Base-by-base conservation (phyloP, 2,329 filamentous ascomycete species). In the Colletotrichum sojae region DNA sequence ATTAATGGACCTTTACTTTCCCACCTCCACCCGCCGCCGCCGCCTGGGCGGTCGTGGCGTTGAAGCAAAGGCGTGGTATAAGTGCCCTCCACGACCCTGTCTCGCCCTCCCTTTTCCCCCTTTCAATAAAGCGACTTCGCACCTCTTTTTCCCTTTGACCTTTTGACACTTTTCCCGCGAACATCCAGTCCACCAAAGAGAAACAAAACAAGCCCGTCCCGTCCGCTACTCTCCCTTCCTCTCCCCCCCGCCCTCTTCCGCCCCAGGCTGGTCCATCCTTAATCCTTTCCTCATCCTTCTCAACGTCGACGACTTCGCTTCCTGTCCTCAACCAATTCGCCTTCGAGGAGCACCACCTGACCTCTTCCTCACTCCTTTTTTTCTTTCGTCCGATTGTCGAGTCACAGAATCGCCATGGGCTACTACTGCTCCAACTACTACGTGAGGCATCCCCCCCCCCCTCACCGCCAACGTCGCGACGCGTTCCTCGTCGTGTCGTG, bases 391-490 rank as follows among this genome's bases (percentile, higher is more conserved):
- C 43, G 43, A 49, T 22, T 40, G 39, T 3, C 27, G 4, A 6
- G 20, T n/a, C 27, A 36, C 31, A 22, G 25, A 16, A 20, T 64
- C 66, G 73, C 62, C 18, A 77, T 77, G 73, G 71, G 71, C 72
- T 77, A 73, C 69, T 77, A 77, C 62, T 78, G 76, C 71, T 77
- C 77, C 53, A 78, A 78, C 71, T 78, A 76, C 70, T 78, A 78
- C 64, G 77, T 78, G 68, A 22, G 73, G 31, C 31, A 36, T 36
- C 0, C 31, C 31, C 31, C 9, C 8, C 27, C 8, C 2, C 27
- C 27, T 31, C 27, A 5, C 27, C 2, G 1, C 3, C 31, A 8
- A 36, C 31, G 9, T 36, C 8, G 31, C 31, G 31, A 36, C 31
- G 31, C 31, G 31, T 36, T 10, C 54, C 10, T 52, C 46, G 13